These are phyloP conservation scores for Phialemoniopsis sp. DNA, from an alignment of 2,329 filamentous ascomycete species.

Conservation along the genomic window DNA sequence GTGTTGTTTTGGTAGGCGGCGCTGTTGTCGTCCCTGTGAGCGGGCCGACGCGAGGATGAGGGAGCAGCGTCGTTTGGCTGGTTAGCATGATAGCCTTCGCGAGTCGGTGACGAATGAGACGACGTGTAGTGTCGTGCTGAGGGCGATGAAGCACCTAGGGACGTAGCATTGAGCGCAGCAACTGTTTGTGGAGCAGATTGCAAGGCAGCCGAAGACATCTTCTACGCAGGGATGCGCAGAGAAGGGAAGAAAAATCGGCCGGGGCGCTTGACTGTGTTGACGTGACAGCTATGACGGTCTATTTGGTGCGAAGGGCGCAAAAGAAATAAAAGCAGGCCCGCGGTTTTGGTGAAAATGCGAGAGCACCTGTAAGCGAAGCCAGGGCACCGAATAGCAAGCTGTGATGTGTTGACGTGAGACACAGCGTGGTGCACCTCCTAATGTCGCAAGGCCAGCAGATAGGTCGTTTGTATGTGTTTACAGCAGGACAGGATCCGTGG, in stretches of 20 bases:
- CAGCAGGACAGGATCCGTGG: too few relatives aligned
- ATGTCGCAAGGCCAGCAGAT: too few relatives aligned
- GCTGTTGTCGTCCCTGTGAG: slow-evolving; percentile 32
- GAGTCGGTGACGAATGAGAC: slow-evolving; percentile 45
- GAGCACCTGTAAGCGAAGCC: too few relatives aligned
- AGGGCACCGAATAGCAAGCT: too few relatives aligned
- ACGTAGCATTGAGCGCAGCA: slow-evolving; percentile 38
- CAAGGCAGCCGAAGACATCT: slow-evolving; percentile 61
- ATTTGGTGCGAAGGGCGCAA: not conserved
- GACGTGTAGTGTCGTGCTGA: slow-evolving; percentile 48
- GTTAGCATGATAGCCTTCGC: slow-evolving; percentile 53
- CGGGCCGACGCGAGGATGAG: slow-evolving; percentile 48
- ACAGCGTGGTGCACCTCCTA: too few relatives aligned
- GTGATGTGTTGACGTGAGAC: too few relatives aligned
- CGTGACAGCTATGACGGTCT: not conserved
- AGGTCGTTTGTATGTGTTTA: too few relatives aligned
- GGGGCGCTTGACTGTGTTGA: slow-evolving; percentile 4
- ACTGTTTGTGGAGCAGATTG: slow-evolving; percentile 53
- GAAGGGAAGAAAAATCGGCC: slow-evolving; percentile 5
- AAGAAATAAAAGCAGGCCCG: slow-evolving; percentile 7
- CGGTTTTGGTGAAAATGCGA: slow-evolving; percentile 2
- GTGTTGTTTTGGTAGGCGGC: slow-evolving; percentile 3
- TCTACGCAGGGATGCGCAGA: slow-evolving; percentile 24
- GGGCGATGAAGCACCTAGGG: slow-evolving; percentile 39
- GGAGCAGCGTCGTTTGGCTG: slow-evolving; percentile 42